These are phyloP conservation scores for Hypoxylon fragiforme DNA, from an alignment of 495 filamentous ascomycete genomes.

Conservation along the genomic window DNA sequence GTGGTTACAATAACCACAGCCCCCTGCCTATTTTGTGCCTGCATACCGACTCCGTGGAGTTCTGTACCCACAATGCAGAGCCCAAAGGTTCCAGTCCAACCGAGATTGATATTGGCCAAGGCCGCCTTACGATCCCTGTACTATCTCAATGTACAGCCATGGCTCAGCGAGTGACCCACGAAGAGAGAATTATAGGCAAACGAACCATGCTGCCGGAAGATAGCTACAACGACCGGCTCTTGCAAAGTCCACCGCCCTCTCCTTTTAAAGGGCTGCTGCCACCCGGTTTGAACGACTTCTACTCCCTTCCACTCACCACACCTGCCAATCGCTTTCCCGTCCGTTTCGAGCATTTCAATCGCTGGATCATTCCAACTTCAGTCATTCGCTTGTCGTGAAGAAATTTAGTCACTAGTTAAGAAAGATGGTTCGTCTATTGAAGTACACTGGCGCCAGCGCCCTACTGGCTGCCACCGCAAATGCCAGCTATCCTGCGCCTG, in stretches of 20 bases:
- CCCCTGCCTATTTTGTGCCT: constrained; percentile 15
- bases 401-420: constrained; percentile 22
- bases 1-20: constrained; percentile 7
- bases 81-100: constrained; percentile 17
- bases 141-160: constrained; percentile 23
- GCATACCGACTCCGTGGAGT: constrained; percentile 19
- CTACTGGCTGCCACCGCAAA: constrained; percentile 34
- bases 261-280: constrained; percentile 17
- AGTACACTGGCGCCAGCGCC: constrained; percentile 37
- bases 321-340: constrained; percentile 17
- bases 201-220: constrained; percentile 25
- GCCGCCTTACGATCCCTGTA: constrained; percentile 21
- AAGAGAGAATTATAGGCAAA: constrained; percentile 17
- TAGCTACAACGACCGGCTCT: constrained; percentile 4
- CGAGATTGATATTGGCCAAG: constrained; percentile 17
- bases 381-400: constrained; percentile 36
- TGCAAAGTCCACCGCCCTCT: constrained; percentile 4
- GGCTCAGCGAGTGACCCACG: constrained; percentile 7
- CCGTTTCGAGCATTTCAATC: constrained; percentile 21
- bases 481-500: constrained; percentile 21
- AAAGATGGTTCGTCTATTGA: constrained; percentile 39
- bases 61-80: not conserved
- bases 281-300: constrained; percentile 2
- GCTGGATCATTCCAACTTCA: constrained; percentile 32
- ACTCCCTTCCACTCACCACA: constrained; percentile 23